A percentile compares a stretch with the other conserved stretches of the same genome.
Conservation (phyloP, 23 red algal genomes). For the Chondrus crispus region DNA sequence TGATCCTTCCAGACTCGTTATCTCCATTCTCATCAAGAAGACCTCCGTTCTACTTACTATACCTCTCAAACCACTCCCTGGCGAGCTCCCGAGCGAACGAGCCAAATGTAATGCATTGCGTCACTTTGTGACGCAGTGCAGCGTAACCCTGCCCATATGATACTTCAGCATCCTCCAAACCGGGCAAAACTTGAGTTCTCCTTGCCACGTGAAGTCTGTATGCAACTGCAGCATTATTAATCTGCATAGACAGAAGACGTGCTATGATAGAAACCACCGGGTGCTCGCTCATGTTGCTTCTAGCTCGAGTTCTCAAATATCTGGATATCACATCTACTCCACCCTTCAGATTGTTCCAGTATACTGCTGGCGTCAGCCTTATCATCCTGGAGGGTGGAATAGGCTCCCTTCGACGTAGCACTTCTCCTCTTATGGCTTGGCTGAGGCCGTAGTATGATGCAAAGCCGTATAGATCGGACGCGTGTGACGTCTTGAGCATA, state of each 20-base stretch:
- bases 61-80: not conserved
- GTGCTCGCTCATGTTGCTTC: not conserved
- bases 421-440: not conserved
- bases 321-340: not conserved
- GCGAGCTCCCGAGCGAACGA: not conserved
- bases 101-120: not conserved
- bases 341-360: not conserved
- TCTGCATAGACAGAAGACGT: not conserved
- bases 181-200: not conserved
- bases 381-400: slow-evolving; percentile 14
- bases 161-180: not conserved
- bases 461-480: not conserved
- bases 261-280: slow-evolving; percentile 3
- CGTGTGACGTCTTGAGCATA: slow-evolving; percentile 4
- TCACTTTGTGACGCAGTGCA: not conserved
- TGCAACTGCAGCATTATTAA: slow-evolving; percentile 4
- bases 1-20: no score
- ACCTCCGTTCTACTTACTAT: not conserved
- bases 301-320: not conserved
- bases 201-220: not conserved
- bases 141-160: not conserved
- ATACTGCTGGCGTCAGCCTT: not conserved
- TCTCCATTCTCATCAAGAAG: not conserved
- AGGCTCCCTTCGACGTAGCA: not conserved
- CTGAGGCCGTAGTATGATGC: not conserved